phyloP scores from a whole-genome alignment of 768 basidiomycete species.

The Rhodotorula taiwanensis region DNA sequence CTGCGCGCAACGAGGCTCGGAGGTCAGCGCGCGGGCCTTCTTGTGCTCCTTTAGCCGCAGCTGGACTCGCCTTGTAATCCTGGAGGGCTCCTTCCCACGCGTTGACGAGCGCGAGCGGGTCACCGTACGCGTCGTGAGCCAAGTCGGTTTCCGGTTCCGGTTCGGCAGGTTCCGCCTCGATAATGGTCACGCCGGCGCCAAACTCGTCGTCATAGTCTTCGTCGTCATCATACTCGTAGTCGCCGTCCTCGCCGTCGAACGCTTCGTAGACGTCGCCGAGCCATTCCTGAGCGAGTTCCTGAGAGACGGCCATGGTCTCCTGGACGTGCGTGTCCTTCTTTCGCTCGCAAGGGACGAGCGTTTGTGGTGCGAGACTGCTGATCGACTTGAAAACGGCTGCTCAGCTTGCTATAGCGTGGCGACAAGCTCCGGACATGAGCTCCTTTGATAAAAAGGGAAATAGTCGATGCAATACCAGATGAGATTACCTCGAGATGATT shows the following conservation, averaged over 20 bases:
- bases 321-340: no score
- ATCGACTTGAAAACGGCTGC: no score
- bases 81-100: conserved; percentile 27
- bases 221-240: not conserved
- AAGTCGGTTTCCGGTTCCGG: conserved; percentile 8
- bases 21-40: no score
- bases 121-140: conserved; percentile 10
- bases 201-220: conserved; percentile 10
- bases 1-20: not conserved
- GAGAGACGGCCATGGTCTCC: no score
- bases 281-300: no score
- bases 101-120: conserved; percentile 25
- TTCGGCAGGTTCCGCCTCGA: not conserved
- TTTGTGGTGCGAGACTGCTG: no score
- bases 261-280: not conserved
- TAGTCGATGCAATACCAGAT: no score
- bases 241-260: not conserved
- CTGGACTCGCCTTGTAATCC: conserved; percentile 26
- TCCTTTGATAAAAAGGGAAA: no score
- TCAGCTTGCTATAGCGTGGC: no score
- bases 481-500: no score
- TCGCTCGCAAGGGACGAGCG: no score
- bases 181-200: conserved; percentile 3
- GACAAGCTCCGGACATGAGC: no score
- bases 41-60: not conserved